These are phyloP conservation scores for Elymus sibiricus DNA, from an alignment of 176 grass and related monocot species.

Conservation along the genomic window DNA sequence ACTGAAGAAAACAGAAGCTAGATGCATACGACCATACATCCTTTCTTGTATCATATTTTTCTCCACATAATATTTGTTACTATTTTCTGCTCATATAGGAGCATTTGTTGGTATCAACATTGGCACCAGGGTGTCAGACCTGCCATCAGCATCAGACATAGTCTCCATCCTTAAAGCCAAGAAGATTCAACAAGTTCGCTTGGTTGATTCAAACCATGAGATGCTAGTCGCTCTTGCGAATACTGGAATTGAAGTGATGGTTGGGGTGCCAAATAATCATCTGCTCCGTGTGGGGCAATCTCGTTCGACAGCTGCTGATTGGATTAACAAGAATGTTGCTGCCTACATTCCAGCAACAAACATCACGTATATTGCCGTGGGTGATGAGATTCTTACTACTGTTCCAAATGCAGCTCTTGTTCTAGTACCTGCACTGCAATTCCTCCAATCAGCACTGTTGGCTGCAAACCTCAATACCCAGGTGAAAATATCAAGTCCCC, in stretches of 20 bases:
- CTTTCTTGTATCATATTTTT: not conserved
- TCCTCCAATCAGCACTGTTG: constrained; percentile 84
- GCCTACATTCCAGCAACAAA: constrained; percentile 81
- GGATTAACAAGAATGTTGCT: constrained; percentile 91
- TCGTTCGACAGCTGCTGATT: constrained; percentile 74
- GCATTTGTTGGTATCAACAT: constrained; percentile 89
- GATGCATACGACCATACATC: not conserved
- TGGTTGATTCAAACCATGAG: constrained; percentile 74
- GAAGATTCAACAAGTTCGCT: constrained; percentile 78
- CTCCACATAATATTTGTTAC: not conserved
- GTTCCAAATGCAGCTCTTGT: constrained; percentile 89
- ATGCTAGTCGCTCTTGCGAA: constrained; percentile 84
- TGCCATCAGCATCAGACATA: constrained; percentile 59
- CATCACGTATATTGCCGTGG: constrained; percentile 92
- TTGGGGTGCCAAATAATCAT: constrained; percentile 78
- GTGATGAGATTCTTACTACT: constrained; percentile 74
- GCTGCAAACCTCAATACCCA: constrained; percentile 88
- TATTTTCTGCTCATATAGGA: constrained; percentile 43
- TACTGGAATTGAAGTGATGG: constrained; percentile 88
- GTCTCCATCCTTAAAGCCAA: constrained; percentile 86
- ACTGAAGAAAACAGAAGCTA: not conserved
- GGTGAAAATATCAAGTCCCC: constrained; percentile 84
- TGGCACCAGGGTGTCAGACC: constrained; percentile 61
- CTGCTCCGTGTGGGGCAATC: constrained; percentile 83
- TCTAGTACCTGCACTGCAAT: constrained; percentile 80